These are phyloP conservation scores for Talaromyces ruber DNA, from an alignment of 495 filamentous ascomycete genomes.

Conservation along the genomic window DNA sequence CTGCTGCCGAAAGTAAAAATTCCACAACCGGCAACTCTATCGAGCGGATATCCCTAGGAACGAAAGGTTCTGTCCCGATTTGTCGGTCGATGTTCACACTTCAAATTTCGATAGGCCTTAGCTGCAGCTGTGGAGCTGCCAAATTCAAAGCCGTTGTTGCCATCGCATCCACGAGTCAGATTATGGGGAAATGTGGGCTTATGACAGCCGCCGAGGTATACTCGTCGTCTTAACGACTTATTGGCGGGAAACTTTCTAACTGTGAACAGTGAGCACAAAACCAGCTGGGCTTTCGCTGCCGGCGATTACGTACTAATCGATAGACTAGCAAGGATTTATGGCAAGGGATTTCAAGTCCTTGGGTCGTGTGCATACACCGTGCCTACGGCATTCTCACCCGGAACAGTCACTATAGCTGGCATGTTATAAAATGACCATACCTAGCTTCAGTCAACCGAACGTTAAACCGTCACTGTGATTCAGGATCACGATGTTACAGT, in stretches of 20 bases:
- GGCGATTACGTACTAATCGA: neutral
- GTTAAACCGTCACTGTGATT: neutral
- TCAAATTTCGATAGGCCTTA: neutral
- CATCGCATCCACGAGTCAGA: neutral
- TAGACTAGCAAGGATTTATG: neutral
- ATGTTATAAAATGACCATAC: neutral
- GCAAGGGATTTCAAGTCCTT: neutral
- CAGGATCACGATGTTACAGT: neutral
- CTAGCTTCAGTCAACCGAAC: neutral
- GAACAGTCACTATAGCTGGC: neutral
- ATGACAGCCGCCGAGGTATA: neutral
- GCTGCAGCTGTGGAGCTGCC: neutral
- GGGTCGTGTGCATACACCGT: neutral
- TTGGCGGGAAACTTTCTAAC: neutral
- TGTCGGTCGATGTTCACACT: neutral
- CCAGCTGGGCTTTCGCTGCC: neutral
- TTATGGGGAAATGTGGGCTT: neutral
- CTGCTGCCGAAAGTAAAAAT: neutral
- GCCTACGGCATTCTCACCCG: neutral
- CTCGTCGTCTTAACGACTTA: neutral
- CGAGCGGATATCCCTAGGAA: neutral
- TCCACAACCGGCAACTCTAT: neutral
- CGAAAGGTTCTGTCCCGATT: neutral
- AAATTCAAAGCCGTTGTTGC: neutral
- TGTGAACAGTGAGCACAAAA: neutral